Evolutionary conservation across 164 flowering plant species (phyloP).

Genomic region (Magnolia sinica): DNA sequence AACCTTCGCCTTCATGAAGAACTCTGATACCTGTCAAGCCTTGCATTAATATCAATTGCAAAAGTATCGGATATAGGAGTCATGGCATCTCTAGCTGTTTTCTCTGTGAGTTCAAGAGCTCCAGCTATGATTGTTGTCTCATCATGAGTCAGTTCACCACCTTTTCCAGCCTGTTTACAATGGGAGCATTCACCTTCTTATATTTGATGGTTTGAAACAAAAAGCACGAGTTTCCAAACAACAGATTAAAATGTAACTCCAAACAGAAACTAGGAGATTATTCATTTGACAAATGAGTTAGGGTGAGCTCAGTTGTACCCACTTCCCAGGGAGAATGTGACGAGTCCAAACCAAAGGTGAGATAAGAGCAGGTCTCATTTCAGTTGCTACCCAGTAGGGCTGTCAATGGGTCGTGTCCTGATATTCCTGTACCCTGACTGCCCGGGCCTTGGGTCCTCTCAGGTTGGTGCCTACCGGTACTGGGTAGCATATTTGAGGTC

Average conservation of each 20-base stretch:
- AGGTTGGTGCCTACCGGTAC: no score
- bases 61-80: slow-evolving; percentile 87
- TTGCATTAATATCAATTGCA: slow-evolving; percentile 76
- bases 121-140: slow-evolving; percentile 98
- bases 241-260: neutral
- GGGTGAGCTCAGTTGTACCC: neutral
- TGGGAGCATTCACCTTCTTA: neutral
- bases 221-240: neutral
- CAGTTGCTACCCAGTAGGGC: neutral
- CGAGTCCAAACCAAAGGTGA: neutral
- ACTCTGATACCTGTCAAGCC: slow-evolving; percentile 35
- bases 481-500: no score
- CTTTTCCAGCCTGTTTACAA: slow-evolving; percentile 79
- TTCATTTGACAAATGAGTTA: neutral
- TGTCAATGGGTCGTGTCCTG: no score
- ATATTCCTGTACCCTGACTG: no score
- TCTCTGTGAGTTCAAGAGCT: slow-evolving; percentile 79
- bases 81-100: slow-evolving; percentile 90
- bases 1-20: neutral
- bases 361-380: neutral
- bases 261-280: no score
- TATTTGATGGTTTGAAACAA: neutral
- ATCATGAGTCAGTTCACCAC: slow-evolving; percentile 94
- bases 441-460: no score
- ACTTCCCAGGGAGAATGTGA: neutral